These are phyloP conservation scores for Cinchona pubescens DNA, from an alignment of 257 asterid species.

Conservation along the genomic window DNA sequence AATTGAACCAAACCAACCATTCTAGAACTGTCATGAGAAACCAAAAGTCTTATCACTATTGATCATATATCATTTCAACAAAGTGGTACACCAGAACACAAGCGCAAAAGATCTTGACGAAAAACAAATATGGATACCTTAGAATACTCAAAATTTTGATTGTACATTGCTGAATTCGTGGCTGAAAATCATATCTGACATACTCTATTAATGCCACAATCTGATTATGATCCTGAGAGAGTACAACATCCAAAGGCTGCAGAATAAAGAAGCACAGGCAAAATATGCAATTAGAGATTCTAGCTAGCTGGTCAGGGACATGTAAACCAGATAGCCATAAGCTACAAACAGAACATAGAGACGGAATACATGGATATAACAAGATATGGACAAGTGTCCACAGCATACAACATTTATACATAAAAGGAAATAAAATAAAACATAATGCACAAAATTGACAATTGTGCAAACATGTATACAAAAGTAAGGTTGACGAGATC, in stretches of 20 bases:
- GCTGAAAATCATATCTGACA: slow-evolving; percentile 84
- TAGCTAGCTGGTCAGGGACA: background rate
- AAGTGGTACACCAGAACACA: slow-evolving; percentile 16
- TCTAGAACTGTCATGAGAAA: slow-evolving; percentile 64
- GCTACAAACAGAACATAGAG: background rate
- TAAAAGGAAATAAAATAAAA: background rate
- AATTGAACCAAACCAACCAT: slow-evolving; percentile 88
- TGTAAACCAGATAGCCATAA: slow-evolving; percentile 5
- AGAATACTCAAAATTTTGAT: slow-evolving; percentile 81
- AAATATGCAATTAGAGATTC: slow-evolving; percentile 1
- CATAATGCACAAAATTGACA: background rate
- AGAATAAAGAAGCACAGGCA: slow-evolving; percentile 21
- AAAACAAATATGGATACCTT: slow-evolving; percentile 42
- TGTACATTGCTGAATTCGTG: slow-evolving; percentile 78
- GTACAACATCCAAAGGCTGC: slow-evolving; percentile 96
- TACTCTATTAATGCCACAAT: slow-evolving; percentile 76
- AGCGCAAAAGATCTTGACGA: slow-evolving; percentile 7
- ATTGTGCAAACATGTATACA: background rate
- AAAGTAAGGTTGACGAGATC: background rate
- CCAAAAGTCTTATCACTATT: slow-evolving; percentile 7
- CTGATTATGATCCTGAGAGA: slow-evolving; percentile 87
- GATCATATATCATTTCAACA: slow-evolving; percentile 18
- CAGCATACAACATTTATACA: background rate
- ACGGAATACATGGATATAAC: background rate
- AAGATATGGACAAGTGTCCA: background rate